phyloP scores from a whole-genome alignment of 352 stramenopile genomes.

The Globisporangium splendens region DNA sequence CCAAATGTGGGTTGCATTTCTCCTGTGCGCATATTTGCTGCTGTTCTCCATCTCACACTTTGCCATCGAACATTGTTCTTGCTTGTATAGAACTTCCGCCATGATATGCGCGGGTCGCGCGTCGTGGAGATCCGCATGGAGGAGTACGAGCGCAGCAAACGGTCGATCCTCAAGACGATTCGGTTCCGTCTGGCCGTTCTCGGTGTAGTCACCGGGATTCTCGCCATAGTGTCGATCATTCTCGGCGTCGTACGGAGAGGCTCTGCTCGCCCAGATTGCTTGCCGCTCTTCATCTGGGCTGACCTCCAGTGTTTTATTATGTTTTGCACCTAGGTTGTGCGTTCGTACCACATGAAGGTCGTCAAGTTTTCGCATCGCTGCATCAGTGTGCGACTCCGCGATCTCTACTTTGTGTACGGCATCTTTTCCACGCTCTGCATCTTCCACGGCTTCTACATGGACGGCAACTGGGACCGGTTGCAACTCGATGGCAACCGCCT shows the following conservation, averaged over 20 bases:
- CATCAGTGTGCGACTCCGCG: constrained; percentile 30
- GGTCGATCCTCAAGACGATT: constrained; percentile 70
- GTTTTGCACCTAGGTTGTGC: constrained; percentile 34
- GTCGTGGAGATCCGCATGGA: constrained; percentile 70
- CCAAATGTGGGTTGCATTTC: constrained; percentile 34
- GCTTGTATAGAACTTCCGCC: constrained; percentile 54
- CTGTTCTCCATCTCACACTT: background rate
- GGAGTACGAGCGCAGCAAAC: constrained; percentile 74
- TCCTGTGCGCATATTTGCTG: background rate
- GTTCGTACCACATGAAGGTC: constrained; percentile 36
- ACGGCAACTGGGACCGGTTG: constrained; percentile 51
- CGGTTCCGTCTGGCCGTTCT: constrained; percentile 57
- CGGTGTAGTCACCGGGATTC: constrained; percentile 44
- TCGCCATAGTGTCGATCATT: constrained; percentile 38
- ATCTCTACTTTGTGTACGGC: constrained; percentile 73
- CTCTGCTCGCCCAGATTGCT: background rate
- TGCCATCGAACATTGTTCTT: background rate
- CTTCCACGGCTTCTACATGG: constrained; percentile 68
- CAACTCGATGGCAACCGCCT: constrained; percentile 59
- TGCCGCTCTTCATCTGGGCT: background rate
- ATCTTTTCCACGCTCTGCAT: constrained; percentile 40
- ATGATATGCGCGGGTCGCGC: constrained; percentile 49
- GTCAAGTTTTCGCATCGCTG: constrained; percentile 39
- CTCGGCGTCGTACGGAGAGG: constrained; percentile 45
- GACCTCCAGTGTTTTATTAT: background rate